These are phyloP conservation scores for Boletus tylopilopsis DNA, from an alignment of 768 basidiomycete species.

Conservation along the genomic window DNA sequence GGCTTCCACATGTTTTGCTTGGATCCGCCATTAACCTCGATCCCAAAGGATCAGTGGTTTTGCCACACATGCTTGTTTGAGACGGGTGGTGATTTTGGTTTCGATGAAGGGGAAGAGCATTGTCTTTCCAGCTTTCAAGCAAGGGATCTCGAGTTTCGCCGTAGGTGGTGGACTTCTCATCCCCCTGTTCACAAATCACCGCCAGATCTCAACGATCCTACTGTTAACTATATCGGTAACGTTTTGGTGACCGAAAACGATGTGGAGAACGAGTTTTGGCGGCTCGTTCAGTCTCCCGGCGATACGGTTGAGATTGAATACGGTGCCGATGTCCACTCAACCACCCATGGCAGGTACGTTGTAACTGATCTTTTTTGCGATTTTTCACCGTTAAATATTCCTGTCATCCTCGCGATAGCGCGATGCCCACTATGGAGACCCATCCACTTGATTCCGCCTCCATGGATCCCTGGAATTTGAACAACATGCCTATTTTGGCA, in stretches of 20 bases:
- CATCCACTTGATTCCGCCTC: conserved; percentile 86
- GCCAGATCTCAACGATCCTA: conserved; percentile 44
- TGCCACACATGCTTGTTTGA: conserved; percentile 89
- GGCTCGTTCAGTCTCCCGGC: conserved; percentile 80
- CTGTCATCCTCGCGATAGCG: conserved; percentile 44
- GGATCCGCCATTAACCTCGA: conserved; percentile 78
- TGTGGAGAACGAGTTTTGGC: conserved; percentile 95
- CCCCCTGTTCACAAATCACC: conserved; percentile 41
- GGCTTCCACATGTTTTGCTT: conserved; percentile 98
- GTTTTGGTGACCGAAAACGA: conserved; percentile 81
- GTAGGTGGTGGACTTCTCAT: conserved; percentile 83
- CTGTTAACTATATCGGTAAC: conserved; percentile 53
- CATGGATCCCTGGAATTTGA: conserved; percentile 94
- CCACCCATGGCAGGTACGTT: conserved; percentile 90
- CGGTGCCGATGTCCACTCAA: conserved; percentile 98
- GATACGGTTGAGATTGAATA: conserved; percentile 99
- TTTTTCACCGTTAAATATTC: conserved; percentile 29
- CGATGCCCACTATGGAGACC: conserved; percentile 93
- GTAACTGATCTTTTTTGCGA: conserved; percentile 6
- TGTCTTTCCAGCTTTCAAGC: conserved; percentile 87
- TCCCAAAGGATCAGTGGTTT: conserved; percentile 96
- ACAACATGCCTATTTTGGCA: conserved; percentile 91
- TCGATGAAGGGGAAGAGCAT: conserved; percentile 98
- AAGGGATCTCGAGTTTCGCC: conserved; percentile 84
- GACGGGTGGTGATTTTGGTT: conserved; percentile 95